Conservation (phyloP, 768 basidiomycete genomes). For the Candolleomyces eurysporus region DNA sequence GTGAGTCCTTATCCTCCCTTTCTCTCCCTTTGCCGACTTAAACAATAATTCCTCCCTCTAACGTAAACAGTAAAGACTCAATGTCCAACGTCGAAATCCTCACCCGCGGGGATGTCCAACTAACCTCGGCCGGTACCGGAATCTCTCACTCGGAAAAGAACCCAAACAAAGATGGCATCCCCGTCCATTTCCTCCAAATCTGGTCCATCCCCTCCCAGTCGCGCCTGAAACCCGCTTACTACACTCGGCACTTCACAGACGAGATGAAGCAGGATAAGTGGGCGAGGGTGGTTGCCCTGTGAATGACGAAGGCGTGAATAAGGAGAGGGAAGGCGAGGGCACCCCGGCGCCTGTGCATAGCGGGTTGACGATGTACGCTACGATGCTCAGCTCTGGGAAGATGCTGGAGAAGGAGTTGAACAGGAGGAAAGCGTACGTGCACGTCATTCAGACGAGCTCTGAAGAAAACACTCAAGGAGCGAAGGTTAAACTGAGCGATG, state of each 20-base stretch:
- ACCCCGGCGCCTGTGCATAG: conserved; percentile 76
- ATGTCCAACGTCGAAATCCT: conserved; percentile 91
- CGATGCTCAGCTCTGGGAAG: conserved; percentile 59
- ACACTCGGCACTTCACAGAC: conserved; percentile 82
- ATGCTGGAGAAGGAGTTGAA: conserved; percentile 53
- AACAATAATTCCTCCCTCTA: not conserved
- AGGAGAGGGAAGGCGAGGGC: conserved; percentile 64
- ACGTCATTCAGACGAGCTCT: conserved; percentile 82
- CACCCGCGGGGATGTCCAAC: conserved; percentile 85
- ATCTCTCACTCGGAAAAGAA: conserved; percentile 75
- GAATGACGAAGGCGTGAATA: conserved; percentile 51
- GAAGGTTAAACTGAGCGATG: conserved; percentile 46
- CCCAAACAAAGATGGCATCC: conserved; percentile 31
- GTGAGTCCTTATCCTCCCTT: conserved; percentile 38
- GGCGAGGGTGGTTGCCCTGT: conserved; percentile 78
- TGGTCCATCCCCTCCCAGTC: conserved; percentile 44
- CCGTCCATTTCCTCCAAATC: conserved; percentile 54
- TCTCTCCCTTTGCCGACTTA: not conserved
- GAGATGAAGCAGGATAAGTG: conserved; percentile 76
- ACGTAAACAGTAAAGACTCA: conserved; percentile 67
- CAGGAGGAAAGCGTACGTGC: conserved; percentile 71
- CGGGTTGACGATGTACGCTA: conserved; percentile 68
- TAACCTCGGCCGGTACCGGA: conserved; percentile 90
- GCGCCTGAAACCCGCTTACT: conserved; percentile 74
- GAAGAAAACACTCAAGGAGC: conserved; percentile 64